Evolutionary conservation across 805 yeast genomes (phyloP), one percentile per base, ranked within the genome.

Genomic region (Candida sanyiensis): DNA sequence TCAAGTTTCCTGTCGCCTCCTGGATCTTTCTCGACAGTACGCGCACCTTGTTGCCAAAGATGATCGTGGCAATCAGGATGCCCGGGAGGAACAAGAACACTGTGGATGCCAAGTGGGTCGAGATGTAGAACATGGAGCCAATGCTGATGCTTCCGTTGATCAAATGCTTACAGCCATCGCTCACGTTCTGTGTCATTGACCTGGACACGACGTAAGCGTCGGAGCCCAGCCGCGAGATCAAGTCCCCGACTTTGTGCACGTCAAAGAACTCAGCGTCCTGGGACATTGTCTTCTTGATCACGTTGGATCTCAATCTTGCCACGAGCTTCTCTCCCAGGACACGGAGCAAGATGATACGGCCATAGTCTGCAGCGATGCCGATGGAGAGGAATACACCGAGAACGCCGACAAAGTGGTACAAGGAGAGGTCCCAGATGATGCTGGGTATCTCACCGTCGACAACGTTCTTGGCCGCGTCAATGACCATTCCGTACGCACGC

Each of bases 221-320:
- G 29, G 85, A 82, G 12, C 95, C 83, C 37, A 90, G 65, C 43
- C 98, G 70, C 9, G 96, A 87, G 30, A 90, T 88, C 54, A 90
- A 69, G 57, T 90, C 98, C 28, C 98, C 98, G 8, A 88, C 88
- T 56, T 90, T 83, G 46, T 94, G 87, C n/a, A 80, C 76, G 56
- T 90, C 98, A 62, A 88, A 89, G 56, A 93, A 90, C 56, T 83
- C 89, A 13, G 95, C 82, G 58, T 90, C 97, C 56, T 90, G 96
- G 32, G 78, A 76, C 47, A 93, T 70, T 13, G 93, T 77, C 45
- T 78, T 83, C 54, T 77, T 76, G 57, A 88, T 82, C 28, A 89
- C 77, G 38, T 80, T 70, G 11, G 93, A 69, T 50, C 98, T 73
- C 40, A 93, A 63, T 43, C 90, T 72, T 13, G 95, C 89, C 40